Conservation (phyloP, 2,329 filamentous ascomycete species). For the Diplodia intermedia region DNA sequence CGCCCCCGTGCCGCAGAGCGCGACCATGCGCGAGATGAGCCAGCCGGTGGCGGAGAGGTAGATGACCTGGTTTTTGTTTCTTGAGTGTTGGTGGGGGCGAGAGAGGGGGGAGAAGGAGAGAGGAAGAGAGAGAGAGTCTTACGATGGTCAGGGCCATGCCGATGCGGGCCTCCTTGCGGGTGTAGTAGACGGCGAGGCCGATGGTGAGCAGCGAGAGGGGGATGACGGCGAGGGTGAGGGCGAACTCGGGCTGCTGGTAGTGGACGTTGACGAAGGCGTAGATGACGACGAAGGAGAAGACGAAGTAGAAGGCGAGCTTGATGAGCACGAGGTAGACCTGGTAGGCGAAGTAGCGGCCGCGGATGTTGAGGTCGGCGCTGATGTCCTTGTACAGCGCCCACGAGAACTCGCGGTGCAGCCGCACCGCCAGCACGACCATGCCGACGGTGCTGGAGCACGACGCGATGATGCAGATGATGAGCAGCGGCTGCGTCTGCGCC, state of each 20-base stretch:
- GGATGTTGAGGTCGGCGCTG: conserved; percentile 34
- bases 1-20: conserved; percentile 34
- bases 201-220: conserved; percentile 36
- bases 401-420: conserved; percentile 36
- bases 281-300: conserved; percentile 37
- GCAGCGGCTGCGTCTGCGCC: conserved; percentile 22
- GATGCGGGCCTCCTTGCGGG: conserved; percentile 34
- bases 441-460: conserved; percentile 22
- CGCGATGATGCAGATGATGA: conserved; percentile 24
- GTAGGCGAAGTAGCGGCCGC: conserved; percentile 34
- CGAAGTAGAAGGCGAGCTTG: conserved; percentile 36
- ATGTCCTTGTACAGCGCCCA: conserved; percentile 38
- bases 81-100: not conserved
- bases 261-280: conserved; percentile 39
- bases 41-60: conserved; percentile 36
- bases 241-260: conserved; percentile 38
- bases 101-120: too few relatives aligned
- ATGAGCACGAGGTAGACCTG: conserved; percentile 38
- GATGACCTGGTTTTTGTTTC: conserved; percentile 26
- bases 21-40: conserved; percentile 36
- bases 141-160: conserved; percentile 36
- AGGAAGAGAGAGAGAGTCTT: conserved; percentile 9
- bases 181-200: conserved; percentile 34
- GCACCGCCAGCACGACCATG: conserved; percentile 31
- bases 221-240: conserved; percentile 39